These are phyloP conservation scores for Pleurotus platypus DNA, from an alignment of 768 basidiomycete genomes.

Conservation along the genomic window DNA sequence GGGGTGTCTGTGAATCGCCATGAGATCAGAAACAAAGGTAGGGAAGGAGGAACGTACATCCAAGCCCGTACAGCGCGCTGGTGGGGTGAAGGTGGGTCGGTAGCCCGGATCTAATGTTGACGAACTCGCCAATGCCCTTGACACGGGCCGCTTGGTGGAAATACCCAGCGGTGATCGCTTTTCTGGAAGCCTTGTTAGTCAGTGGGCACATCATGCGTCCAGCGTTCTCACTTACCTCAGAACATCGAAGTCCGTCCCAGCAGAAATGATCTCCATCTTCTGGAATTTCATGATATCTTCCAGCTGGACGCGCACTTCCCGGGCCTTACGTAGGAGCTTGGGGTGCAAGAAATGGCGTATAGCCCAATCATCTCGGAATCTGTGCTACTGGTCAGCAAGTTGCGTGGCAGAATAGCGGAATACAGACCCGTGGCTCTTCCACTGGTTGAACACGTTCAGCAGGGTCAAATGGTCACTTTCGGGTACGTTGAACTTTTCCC, in stretches of 20 bases:
- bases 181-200: slow-evolving; percentile 41
- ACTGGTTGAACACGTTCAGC: slow-evolving; percentile 95
- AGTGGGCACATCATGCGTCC: not conserved
- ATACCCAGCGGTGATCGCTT: slow-evolving; percentile 96
- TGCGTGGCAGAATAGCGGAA: slow-evolving; percentile 7
- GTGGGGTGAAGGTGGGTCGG: slow-evolving; percentile 97
- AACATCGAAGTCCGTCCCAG: slow-evolving; percentile 93
- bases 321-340: slow-evolving; percentile 89
- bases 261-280: slow-evolving; percentile 90
- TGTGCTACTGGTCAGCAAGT: slow-evolving; percentile 23
- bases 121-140: slow-evolving; percentile 98
- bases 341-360: slow-evolving; percentile 96
- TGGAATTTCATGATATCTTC: slow-evolving; percentile 99
- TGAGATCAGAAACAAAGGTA: slow-evolving; percentile 10
- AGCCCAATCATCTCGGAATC: slow-evolving; percentile 92
- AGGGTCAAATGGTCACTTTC: slow-evolving; percentile 97
- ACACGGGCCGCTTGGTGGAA: slow-evolving; percentile 98
- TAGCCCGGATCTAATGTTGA: slow-evolving; percentile 91
- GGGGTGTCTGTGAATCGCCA: slow-evolving; percentile 67
- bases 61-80: slow-evolving; percentile 92
- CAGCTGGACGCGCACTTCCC: slow-evolving; percentile 92
- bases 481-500: slow-evolving; percentile 98
- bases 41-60: slow-evolving; percentile 56
- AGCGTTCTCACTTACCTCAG: slow-evolving; percentile 45
- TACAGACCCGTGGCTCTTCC: slow-evolving; percentile 90